A percentile compares a stretch with the other conserved stretches of the same genome.
Evolutionary conservation across 1,284 basidiomycete genomes (phyloP).

Genomic region (Inonotus hispidus): DNA sequence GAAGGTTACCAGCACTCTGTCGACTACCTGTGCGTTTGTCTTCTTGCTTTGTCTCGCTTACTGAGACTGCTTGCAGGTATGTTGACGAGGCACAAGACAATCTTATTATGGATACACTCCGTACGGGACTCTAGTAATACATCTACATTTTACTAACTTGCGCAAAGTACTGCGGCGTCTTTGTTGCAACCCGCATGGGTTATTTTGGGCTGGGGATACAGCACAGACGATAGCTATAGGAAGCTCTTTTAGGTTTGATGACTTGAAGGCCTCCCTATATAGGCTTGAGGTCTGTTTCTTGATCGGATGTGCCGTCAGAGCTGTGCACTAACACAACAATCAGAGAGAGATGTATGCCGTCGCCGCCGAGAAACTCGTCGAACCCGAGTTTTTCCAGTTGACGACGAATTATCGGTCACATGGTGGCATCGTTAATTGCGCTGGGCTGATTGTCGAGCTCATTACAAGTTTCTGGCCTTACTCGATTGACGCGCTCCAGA

Average conservation of each 20-base stretch:
- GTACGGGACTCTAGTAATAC: slow-evolving; percentile 33
- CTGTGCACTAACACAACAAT: not conserved
- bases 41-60: not conserved
- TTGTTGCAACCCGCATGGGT: slow-evolving; percentile 57
- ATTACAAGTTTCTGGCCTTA: slow-evolving; percentile 60
- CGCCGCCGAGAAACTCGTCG: slow-evolving; percentile 11
- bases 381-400: slow-evolving; percentile 53
- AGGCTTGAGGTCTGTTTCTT: slow-evolving; percentile 40
- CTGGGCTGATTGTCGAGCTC: slow-evolving; percentile 57
- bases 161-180: slow-evolving; percentile 51
- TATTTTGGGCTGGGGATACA: slow-evolving; percentile 78
- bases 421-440: slow-evolving; percentile 64
- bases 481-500: slow-evolving; percentile 54
- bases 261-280: slow-evolving; percentile 62
- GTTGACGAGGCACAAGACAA: slow-evolving; percentile 74
- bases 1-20: slow-evolving; percentile 31
- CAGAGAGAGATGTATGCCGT: not conserved
- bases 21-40: slow-evolving; percentile 48
- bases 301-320: slow-evolving; percentile 22
- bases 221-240: slow-evolving; percentile 72
- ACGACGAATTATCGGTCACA: slow-evolving; percentile 68
- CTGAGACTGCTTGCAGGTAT: slow-evolving; percentile 40
- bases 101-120: slow-evolving; percentile 55
- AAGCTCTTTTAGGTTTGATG: slow-evolving; percentile 67
- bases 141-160: not conserved